Conservation (phyloP, 2,329 filamentous ascomycete species). For the Colletotrichum sp. region DNA sequence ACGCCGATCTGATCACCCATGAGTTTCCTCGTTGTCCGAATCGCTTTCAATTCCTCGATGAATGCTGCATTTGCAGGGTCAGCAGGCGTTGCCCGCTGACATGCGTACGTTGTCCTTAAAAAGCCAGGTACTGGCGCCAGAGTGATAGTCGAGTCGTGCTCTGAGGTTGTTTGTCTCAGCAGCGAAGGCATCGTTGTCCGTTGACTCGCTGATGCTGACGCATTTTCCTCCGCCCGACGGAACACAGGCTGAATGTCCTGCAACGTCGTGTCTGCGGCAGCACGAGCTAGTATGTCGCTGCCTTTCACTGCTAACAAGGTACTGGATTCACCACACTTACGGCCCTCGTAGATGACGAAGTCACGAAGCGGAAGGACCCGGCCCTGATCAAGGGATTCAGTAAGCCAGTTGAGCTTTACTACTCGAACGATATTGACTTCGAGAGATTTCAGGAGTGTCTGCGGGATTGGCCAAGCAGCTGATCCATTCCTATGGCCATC, state of each 20-base stretch:
- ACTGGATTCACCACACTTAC: conserved; percentile 23
- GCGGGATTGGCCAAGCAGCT: background rate
- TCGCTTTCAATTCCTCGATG: conserved; percentile 74
- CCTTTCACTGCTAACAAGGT: background rate
- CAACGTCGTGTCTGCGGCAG: conserved; percentile 5
- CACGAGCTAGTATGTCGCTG: conserved; percentile 26
- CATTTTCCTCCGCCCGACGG: background rate
- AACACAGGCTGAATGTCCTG: background rate
- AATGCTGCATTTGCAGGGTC: conserved; percentile 78
- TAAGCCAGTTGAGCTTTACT: conserved; percentile 64
- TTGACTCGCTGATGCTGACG: background rate
- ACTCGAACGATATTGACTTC: conserved; percentile 47
- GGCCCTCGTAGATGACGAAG: conserved; percentile 62
- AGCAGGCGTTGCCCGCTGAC: conserved; percentile 76
- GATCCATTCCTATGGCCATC: background rate
- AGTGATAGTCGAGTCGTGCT: conserved; percentile 66
- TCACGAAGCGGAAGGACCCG: conserved; percentile 50
- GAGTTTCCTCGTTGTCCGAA: conserved; percentile 74
- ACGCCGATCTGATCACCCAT: conserved; percentile 80
- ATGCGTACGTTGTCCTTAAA: conserved; percentile 69
- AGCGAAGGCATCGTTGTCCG: conserved; percentile 42
- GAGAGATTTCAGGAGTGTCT: conserved; percentile 12
- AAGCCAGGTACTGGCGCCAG: conserved; percentile 68
- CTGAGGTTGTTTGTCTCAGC: conserved; percentile 75
- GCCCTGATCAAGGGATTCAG: conserved; percentile 52